phyloP scores from a whole-genome alignment of 2,329 filamentous ascomycete species.

The Cadophora luteo-olivacea region DNA sequence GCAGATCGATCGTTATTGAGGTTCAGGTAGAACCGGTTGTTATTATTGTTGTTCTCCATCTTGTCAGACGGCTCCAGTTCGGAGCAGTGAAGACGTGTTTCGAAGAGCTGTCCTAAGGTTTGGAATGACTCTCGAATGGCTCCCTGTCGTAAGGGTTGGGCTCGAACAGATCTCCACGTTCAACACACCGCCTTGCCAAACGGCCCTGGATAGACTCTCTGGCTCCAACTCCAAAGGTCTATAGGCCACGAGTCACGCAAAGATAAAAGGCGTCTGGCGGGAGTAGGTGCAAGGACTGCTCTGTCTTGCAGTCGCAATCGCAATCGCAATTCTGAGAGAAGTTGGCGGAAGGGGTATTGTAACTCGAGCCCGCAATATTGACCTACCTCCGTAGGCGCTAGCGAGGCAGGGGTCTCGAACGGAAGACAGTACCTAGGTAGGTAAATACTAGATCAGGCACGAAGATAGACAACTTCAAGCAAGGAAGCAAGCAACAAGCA shows the following conservation, averaged over 20 bases:
- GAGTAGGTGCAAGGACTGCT: conserved; percentile 5
- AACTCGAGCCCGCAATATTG: conserved; percentile 3
- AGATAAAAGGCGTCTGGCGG: not conserved
- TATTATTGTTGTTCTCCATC: conserved; percentile 41
- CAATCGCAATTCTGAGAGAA: not conserved
- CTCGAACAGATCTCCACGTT: conserved; percentile 8
- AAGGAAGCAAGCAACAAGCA: not conserved
- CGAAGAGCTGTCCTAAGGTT: conserved; percentile 15
- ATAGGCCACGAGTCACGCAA: not conserved
- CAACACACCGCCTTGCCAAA: conserved; percentile 16
- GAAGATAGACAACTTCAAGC: not conserved
- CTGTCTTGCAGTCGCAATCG: conserved; percentile 1
- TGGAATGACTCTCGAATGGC: conserved; percentile 4
- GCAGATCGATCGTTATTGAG: conserved; percentile 62
- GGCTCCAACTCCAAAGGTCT: conserved; percentile 1
- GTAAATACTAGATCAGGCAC: conserved; percentile 8
- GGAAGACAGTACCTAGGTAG: no score
- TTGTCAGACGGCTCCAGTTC: conserved; percentile 18
- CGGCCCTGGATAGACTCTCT: not conserved
- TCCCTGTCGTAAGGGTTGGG: conserved; percentile 16
- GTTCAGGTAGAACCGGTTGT: conserved; percentile 42
- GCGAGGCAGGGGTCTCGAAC: conserved; percentile 11
- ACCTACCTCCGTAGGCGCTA: conserved; percentile 10
- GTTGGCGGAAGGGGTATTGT: not conserved
- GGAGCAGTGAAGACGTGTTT: conserved; percentile 9